Evolutionary conservation across 1,284 basidiomycete genomes (phyloP).

Genomic region (Trametes sp.): DNA sequence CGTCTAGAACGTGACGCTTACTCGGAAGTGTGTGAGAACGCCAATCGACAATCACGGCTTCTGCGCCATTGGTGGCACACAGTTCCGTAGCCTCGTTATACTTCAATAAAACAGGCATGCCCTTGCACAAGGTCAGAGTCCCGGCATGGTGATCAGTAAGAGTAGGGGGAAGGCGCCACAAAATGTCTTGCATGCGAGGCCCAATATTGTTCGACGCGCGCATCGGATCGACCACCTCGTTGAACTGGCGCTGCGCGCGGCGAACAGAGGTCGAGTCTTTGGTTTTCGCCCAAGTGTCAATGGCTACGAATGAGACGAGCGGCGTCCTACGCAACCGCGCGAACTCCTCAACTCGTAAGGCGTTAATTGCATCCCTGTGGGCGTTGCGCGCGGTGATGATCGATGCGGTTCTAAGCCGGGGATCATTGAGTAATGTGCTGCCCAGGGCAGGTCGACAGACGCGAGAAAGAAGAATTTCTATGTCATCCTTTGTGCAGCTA

Average conservation of each 20-base stretch:
- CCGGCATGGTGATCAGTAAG: conserved; percentile 35
- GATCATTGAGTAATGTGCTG: background rate
- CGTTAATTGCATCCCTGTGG: conserved; percentile 43
- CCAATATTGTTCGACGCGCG: conserved; percentile 8
- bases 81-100: conserved; percentile 47
- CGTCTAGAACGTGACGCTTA: conserved; percentile 35
- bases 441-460: background rate
- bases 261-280: background rate
- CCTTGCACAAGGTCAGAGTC: conserved; percentile 43
- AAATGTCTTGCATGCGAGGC: conserved; percentile 27
- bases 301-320: conserved; percentile 37
- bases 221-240: background rate
- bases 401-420: background rate
- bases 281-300: conserved; percentile 26
- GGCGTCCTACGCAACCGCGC: conserved; percentile 36
- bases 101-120: conserved; percentile 48
- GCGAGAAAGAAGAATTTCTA: conserved; percentile 37
- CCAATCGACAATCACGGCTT: conserved; percentile 44
- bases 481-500: conserved; percentile 47
- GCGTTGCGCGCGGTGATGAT: background rate
- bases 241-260: conserved; percentile 1
- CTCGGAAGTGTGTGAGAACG: conserved; percentile 7
- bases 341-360: conserved; percentile 37
- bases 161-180: conserved; percentile 37
- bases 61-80: conserved; percentile 50